Evolutionary conservation across 352 stramenopile genomes (phyloP).

Genomic region (Globisporangium nagaii): DNA sequence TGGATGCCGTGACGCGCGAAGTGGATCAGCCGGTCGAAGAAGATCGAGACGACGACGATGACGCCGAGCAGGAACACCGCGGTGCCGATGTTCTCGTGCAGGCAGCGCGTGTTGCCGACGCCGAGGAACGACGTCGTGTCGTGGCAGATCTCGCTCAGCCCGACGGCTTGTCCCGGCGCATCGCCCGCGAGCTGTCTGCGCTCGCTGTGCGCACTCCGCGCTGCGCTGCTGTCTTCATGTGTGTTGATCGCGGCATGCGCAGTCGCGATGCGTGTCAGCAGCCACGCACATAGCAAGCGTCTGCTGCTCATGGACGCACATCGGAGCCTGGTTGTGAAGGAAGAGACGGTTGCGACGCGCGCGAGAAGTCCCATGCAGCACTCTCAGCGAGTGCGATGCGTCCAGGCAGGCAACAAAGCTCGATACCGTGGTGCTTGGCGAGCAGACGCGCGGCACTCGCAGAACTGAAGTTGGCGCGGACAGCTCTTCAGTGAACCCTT

Average conservation of each 20-base stretch:
- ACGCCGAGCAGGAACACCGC: slow-evolving; percentile 70
- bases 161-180: not conserved
- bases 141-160: slow-evolving; percentile 25
- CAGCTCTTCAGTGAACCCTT: too few relatives aligned
- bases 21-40: slow-evolving; percentile 52
- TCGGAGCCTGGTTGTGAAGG: not conserved
- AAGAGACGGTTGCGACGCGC: not conserved
- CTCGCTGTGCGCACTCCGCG: not conserved
- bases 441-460: too few relatives aligned
- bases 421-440: too few relatives aligned
- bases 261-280: not conserved
- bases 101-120: slow-evolving; percentile 73
- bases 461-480: not conserved
- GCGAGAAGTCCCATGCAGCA: not conserved
- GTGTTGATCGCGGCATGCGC: not conserved
- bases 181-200: not conserved
- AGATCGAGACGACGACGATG: slow-evolving; percentile 71
- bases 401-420: too few relatives aligned
- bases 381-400: too few relatives aligned
- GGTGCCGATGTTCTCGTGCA: slow-evolving; percentile 67
- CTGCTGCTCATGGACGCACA: not conserved
- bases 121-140: slow-evolving; percentile 64
- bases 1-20: slow-evolving; percentile 43
- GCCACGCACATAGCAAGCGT: not conserved
- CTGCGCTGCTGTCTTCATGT: not conserved